phyloP scores from a whole-genome alignment of 1,284 basidiomycete species.

The Microbotryum lychnidis-dioicae region DNA sequence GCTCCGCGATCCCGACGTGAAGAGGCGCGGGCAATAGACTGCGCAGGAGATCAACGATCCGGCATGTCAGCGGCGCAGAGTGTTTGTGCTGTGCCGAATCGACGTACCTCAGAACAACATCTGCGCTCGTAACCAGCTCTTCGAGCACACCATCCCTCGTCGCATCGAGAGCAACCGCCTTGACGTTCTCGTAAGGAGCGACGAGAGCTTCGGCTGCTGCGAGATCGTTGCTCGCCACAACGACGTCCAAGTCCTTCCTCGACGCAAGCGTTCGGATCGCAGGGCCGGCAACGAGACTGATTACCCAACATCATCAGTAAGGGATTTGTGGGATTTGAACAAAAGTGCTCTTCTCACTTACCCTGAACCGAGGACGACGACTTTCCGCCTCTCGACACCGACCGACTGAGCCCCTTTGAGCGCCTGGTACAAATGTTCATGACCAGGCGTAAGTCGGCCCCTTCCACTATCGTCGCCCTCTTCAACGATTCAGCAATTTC shows the following conservation, averaged over 20 bases:
- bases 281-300: constrained; percentile 34
- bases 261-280: constrained; percentile 29
- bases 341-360: constrained; percentile 48
- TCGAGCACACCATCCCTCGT: constrained; percentile 49
- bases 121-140: constrained; percentile 51
- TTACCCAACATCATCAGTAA: too few species aligned
- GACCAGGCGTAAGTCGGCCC: constrained; percentile 51
- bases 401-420: constrained; percentile 45
- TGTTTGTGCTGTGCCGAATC: not conserved
- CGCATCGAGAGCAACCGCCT: constrained; percentile 57
- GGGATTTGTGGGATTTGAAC: too few species aligned
- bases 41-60: not conserved
- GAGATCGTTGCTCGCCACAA: constrained; percentile 66
- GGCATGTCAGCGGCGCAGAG: not conserved
- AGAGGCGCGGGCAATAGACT: constrained; percentile 73
- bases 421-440: constrained; percentile 54
- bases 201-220: constrained; percentile 55
- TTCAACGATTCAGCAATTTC: constrained; percentile 48
- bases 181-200: constrained; percentile 52
- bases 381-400: constrained; percentile 51
- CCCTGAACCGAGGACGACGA: constrained; percentile 78
- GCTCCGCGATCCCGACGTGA: constrained; percentile 65
- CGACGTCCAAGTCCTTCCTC: constrained; percentile 54
- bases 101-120: constrained; percentile 60
- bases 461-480: constrained; percentile 60